Conservation (phyloP, 768 basidiomycete genomes). For the Pleurotus ostreatus region DNA sequence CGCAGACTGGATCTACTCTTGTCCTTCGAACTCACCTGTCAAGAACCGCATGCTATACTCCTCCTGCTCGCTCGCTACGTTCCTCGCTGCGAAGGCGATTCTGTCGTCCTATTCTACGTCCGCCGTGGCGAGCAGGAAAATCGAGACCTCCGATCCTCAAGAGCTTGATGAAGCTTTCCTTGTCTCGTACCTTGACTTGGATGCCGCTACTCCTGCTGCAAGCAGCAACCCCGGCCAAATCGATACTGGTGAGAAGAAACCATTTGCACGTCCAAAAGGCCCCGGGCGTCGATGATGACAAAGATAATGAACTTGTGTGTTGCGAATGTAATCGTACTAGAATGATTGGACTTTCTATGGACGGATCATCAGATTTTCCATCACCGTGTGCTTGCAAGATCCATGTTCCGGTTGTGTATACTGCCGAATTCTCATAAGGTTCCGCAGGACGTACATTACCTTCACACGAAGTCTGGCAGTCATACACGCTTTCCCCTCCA, state of each 20-base stretch:
- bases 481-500: neutral
- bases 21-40: constrained; percentile 76
- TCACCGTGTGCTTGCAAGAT: neutral
- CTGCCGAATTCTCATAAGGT: too few species aligned
- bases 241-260: constrained; percentile 29
- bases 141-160: constrained; percentile 78
- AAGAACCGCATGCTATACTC: constrained; percentile 91
- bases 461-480: neutral
- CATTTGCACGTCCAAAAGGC: constrained; percentile 69
- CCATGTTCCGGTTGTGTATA: constrained; percentile 1
- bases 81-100: constrained; percentile 50
- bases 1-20: constrained; percentile 88
- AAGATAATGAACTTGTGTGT: neutral
- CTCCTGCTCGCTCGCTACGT: constrained; percentile 56
- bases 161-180: constrained; percentile 70
- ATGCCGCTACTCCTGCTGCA: constrained; percentile 8
- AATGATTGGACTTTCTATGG: neutral
- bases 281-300: constrained; percentile 51
- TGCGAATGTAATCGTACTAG: neutral
- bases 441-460: neutral
- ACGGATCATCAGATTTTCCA: neutral
- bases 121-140: constrained; percentile 49
- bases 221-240: constrained; percentile 8
- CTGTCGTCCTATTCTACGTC: constrained; percentile 39
- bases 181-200: constrained; percentile 49